Percentiles rank a stretch among this genome's conserved stretches.
These are phyloP conservation scores for Oryza australiensis DNA, from an alignment of 176 grass and related monocot genomes.

Conservation along the genomic window DNA sequence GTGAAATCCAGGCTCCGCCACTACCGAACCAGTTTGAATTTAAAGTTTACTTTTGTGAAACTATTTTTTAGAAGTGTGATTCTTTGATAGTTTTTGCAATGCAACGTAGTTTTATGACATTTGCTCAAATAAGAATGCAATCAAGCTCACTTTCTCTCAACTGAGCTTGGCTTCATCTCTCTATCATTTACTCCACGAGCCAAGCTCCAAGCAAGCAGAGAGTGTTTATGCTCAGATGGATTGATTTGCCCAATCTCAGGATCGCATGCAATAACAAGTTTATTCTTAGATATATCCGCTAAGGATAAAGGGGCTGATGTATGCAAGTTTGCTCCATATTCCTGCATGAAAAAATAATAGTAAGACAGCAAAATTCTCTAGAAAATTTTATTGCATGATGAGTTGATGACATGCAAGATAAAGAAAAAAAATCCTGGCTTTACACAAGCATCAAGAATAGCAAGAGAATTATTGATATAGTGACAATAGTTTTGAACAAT, in stretches of 20 bases:
- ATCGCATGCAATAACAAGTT: constrained; percentile 87
- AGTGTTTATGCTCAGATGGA: constrained; percentile 89
- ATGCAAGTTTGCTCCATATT: constrained; percentile 78
- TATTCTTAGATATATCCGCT: constrained; percentile 37
- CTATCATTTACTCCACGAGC: constrained; percentile 91
- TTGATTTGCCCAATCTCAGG: constrained; percentile 84
- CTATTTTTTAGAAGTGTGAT: neutral
- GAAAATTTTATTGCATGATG: neutral
- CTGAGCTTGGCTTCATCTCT: constrained; percentile 91
- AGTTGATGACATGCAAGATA: too few relatives aligned
- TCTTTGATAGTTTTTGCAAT: too few relatives aligned
- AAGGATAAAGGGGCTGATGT: constrained; percentile 56
- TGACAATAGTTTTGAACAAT: too few relatives aligned
- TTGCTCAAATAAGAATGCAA: constrained; percentile 12
- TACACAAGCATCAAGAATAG: neutral
- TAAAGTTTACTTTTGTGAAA: neutral
- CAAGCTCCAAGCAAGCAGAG: constrained; percentile 87
- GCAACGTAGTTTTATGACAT: too few relatives aligned
- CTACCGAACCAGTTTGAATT: too few relatives aligned
- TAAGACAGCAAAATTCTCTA: neutral
- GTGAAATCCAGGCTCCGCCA: too few relatives aligned
- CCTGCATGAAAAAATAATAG: constrained; percentile 44
- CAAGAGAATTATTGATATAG: too few relatives aligned
- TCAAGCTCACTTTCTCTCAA: constrained; percentile 75
- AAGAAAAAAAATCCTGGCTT: too few relatives aligned